A percentile compares a stretch with the other conserved stretches of the same genome.
These are phyloP conservation scores for Ustilago cynodontis DNA, from an alignment of 1,284 basidiomycete genomes.

Conservation along the genomic window DNA sequence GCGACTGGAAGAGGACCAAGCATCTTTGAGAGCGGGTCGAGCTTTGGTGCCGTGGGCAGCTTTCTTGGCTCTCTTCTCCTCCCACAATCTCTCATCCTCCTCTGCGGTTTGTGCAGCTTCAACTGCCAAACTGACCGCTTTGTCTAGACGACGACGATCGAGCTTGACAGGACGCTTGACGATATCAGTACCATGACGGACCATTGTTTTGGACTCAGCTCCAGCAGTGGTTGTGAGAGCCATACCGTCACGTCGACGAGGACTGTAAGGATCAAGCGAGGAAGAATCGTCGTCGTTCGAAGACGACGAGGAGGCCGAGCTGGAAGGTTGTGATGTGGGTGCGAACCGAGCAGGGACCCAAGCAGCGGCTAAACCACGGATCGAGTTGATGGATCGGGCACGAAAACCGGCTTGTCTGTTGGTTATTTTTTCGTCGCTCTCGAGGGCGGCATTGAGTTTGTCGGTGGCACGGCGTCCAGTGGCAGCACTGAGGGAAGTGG, in stretches of 20 bases:
- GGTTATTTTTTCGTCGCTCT: constrained; percentile 23
- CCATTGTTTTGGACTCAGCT: background rate
- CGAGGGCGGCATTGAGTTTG: constrained; percentile 17
- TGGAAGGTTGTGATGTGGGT: constrained; percentile 21
- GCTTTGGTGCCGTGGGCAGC: background rate
- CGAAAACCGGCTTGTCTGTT: constrained; percentile 35
- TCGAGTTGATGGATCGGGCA: constrained; percentile 44
- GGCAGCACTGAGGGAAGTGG: constrained; percentile 15
- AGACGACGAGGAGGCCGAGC: constrained; percentile 19
- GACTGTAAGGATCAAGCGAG: background rate
- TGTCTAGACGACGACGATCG: constrained; percentile 49
- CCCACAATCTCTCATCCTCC: constrained; percentile 49
- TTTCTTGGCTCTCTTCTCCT: constrained; percentile 26
- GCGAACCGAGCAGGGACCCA: constrained; percentile 42
- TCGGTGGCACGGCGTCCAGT: background rate
- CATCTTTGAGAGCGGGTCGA: constrained; percentile 3
- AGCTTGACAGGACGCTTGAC: constrained; percentile 39
- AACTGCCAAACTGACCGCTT: constrained; percentile 55
- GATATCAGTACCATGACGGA: background rate
- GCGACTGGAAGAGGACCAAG: constrained; percentile 9
- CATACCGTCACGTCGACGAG: constrained; percentile 12
- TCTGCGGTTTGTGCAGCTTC: constrained; percentile 57
- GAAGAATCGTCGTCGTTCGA: constrained; percentile 16
- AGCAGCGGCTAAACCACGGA: constrained; percentile 40
- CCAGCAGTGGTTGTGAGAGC: constrained; percentile 8